Conservation (phyloP, 352 stramenopile genomes). For the Thalassiosira livingstoniorum region DNA sequence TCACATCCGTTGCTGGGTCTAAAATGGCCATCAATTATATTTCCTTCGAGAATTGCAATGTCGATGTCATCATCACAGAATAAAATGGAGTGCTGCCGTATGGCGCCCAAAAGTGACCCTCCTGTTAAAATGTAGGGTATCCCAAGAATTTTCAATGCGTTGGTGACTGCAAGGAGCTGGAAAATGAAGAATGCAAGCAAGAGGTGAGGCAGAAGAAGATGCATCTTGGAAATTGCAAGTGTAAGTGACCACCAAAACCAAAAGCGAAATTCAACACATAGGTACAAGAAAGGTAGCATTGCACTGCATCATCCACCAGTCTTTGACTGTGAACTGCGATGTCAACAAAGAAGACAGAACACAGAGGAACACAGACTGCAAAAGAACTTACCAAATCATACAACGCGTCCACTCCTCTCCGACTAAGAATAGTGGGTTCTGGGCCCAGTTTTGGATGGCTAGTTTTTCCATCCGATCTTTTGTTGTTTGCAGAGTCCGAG, state of each 20-base stretch:
- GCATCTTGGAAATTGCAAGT: too few relatives aligned
- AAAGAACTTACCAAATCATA: slow-evolving; percentile 52
- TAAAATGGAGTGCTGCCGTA: slow-evolving; percentile 75
- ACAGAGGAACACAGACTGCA: background rate
- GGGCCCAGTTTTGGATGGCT: slow-evolving; percentile 49
- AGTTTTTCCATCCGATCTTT: background rate
- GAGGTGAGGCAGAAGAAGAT: too few relatives aligned
- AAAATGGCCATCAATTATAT: background rate
- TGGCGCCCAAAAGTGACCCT: slow-evolving; percentile 68
- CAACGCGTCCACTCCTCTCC: slow-evolving; percentile 71
- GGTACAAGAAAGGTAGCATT: background rate
- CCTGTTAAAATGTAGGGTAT: slow-evolving; percentile 72
- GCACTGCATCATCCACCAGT: background rate
- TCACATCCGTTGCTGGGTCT: background rate
- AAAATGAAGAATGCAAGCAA: too few relatives aligned
- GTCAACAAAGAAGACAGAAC: too few relatives aligned
- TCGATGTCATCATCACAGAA: slow-evolving; percentile 81
- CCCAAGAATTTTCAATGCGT: slow-evolving; percentile 50
- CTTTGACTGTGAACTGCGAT: background rate
- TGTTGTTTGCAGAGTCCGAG: too few relatives aligned
- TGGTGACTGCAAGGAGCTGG: slow-evolving; percentile 39
- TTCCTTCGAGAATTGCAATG: slow-evolving; percentile 55
- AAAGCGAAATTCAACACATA: background rate
- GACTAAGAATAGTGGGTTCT: slow-evolving; percentile 61
- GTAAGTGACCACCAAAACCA: too few relatives aligned